Evolutionary conservation across 2,329 filamentous ascomycete genomes (phyloP), one percentile per base, ranked within the genome.

Genomic region (Cryphonectria parasitica): DNA sequence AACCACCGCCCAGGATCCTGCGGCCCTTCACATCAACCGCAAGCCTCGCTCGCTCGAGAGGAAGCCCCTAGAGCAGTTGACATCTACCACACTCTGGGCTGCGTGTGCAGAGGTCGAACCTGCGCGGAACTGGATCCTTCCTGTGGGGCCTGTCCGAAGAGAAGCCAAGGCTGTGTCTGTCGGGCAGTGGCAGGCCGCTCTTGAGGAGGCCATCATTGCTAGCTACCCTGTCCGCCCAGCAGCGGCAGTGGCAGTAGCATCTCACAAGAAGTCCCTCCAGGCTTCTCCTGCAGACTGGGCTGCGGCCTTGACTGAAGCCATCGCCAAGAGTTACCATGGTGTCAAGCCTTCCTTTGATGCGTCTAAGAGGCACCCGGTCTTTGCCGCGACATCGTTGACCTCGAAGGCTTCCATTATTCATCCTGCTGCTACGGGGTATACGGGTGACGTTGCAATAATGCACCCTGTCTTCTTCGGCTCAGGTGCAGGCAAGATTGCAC

Each of bases 401-500:
- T 76, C 75, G 28, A 70, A 64, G 25, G 73, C 75, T 1, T 74
- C 74, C 68, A 74, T 67, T n/a, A 73, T 76, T 67, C 78, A 80
- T 70, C 79, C 76, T 28, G 77, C 78, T 13, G 79, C 79, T 0
- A 77, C 76, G 17, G 74, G 78, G 34, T 78, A 77, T 70, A 77
- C 76, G 2, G 71, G 74, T 69, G 76, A 79, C 41, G 76, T 73
- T 15, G 75, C 77, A 72, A 72, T 72, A 45, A 73, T 78, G 31
- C 78, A 79, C 71, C 79, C 79, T 0, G 76, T 76, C 43, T 79
- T 78, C 74, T 78, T 79, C 67, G 76, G 76, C 34, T 77, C 76
- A 25, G 75, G 72, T 65, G 67, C 73, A 10, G 65, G 71, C 45
- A 70, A 75, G 25, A 67, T 64, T 17, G 74, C 77, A 8, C 77